Evolutionary conservation across 441 rosid species (phyloP), one percentile per base, ranked within the genome.

Genomic region (Populus hybrid): DNA sequence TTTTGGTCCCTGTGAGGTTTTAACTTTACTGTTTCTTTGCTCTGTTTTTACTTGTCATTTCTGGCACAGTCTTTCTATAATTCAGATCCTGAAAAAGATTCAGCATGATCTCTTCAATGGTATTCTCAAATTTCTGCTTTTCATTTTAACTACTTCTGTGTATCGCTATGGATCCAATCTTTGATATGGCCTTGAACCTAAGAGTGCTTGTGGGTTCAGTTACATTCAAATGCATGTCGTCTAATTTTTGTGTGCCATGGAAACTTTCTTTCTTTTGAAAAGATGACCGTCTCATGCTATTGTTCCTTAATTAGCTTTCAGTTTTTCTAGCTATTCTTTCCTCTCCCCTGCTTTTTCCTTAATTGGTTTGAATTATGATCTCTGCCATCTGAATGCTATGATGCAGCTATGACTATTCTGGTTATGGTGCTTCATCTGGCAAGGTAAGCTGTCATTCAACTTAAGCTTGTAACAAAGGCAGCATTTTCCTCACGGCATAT

Each of bases 391-490:
- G 42, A 59, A 63, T 78, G 74, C 79, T 69, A 67, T 66, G 71
- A 67, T 84, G 85, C 93, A 92, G 99, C 76, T 96, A 96, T 77
- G 99, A 96, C 80, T 96, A 96, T 89, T 94, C 99, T 63, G 99
- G 99, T 42, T 96, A 96, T 84, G 99, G 99, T 73, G 98, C 94
- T 12, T 96, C 99, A 32, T 86, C 96, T 8, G 99, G 98, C 72
- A 94, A 91, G 94, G 99, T 96, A 84, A 73, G 90, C 75, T 65
- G 46, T 38, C 46, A 38, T 38, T 38, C 12, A 38, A 38, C 46
- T 38, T 38, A 38, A 9, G 46, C 46, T 38, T 38, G 46, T 38
- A 38, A 38, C 46, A 38, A 38, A 38, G 2, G 46, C 46, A 9
- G 46, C 46, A 38, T 38, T 38, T 38, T 38, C 46, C 46, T 38